phyloP scores from a whole-genome alignment of 441 rosid genomes.

The Mallotus japonicus region DNA sequence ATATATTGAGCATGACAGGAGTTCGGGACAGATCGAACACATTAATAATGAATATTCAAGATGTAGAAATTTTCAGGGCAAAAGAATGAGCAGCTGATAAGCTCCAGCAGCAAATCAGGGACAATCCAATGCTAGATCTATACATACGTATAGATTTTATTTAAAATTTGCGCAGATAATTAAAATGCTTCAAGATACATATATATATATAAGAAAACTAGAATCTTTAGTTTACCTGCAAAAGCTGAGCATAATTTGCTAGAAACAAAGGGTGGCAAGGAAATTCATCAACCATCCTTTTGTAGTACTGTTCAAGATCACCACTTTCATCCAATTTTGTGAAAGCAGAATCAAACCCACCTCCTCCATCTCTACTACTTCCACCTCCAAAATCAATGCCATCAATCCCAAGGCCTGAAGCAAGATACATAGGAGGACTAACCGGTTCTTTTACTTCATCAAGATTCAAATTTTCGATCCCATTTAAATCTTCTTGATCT shows the following conservation, averaged over 20 bases:
- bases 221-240: slow-evolving; percentile 45
- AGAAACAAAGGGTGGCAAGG: slow-evolving; percentile 71
- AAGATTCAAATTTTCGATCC: slow-evolving; percentile 13
- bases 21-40: neutral
- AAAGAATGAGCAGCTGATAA: neutral
- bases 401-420: slow-evolving; percentile 63
- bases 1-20: neutral
- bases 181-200: neutral
- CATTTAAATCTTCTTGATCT: slow-evolving; percentile 20
- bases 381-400: slow-evolving; percentile 35
- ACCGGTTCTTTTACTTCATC: slow-evolving; percentile 39
- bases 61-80: neutral
- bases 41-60: too few relatives aligned
- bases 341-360: slow-evolving; percentile 33
- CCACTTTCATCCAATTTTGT: slow-evolving; percentile 41
- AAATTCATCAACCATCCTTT: slow-evolving; percentile 58
- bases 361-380: slow-evolving; percentile 7
- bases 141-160: neutral
- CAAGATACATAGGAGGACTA: slow-evolving; percentile 69
- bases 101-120: too few relatives aligned
- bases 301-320: slow-evolving; percentile 50
- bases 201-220: neutral
- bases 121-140: neutral
- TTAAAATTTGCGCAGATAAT: neutral
- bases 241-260: slow-evolving; percentile 63